Conservation (phyloP, 805 yeast species). For the Candida manassasensis region DNA sequence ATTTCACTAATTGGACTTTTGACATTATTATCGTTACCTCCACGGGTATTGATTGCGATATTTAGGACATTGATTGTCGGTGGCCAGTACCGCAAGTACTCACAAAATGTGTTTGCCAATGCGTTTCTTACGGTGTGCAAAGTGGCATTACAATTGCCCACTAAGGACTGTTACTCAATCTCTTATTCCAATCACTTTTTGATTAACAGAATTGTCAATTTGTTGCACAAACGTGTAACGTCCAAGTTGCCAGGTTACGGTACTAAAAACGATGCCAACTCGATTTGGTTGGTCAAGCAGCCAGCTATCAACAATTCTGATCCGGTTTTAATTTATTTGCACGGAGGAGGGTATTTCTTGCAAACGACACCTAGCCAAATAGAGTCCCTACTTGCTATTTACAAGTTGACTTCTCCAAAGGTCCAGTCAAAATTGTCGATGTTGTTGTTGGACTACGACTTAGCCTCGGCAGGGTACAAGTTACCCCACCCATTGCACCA, state of each 20-base stretch:
- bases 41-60: constrained; percentile 10
- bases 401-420: constrained; percentile 22
- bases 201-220: constrained; percentile 9
- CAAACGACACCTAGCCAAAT: constrained; percentile 29
- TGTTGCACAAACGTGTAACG: constrained; percentile 3
- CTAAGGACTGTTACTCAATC: constrained; percentile 11
- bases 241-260: constrained; percentile 28
- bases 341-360: constrained; percentile 39
- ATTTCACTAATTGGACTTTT: constrained; percentile 5
- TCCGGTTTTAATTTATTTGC: constrained; percentile 30
- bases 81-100: constrained; percentile 14
- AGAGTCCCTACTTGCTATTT: constrained; percentile 23
- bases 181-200: constrained; percentile 9
- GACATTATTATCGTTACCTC: constrained; percentile 12
- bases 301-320: constrained; percentile 19
- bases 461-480: constrained; percentile 25
- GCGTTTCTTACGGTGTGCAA: constrained; percentile 13
- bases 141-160: constrained; percentile 12
- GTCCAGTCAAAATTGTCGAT: constrained; percentile 17
- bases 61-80: constrained; percentile 11
- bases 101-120: constrained; percentile 9
- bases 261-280: constrained; percentile 22
- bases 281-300: constrained; percentile 32
- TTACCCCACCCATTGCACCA: constrained; percentile 32
- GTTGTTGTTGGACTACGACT: constrained; percentile 27